These are phyloP conservation scores for Simplicillium aogashimaense DNA, from an alignment of 2,329 filamentous ascomycete genomes.

Conservation along the genomic window DNA sequence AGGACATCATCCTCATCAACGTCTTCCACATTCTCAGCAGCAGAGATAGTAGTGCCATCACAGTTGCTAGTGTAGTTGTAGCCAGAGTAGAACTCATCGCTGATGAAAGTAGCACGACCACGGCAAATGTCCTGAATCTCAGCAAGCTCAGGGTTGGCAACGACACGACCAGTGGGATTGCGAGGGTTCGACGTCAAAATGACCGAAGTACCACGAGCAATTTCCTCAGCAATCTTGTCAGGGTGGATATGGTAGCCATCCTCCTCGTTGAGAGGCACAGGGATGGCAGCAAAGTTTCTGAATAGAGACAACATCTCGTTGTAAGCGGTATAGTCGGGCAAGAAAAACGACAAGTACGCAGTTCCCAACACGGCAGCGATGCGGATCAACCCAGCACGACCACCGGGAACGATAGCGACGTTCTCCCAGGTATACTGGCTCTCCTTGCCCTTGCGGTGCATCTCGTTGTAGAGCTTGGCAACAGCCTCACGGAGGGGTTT, in stretches of 20 bases:
- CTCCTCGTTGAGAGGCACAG: conserved; percentile 71
- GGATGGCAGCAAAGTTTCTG: conserved; percentile 85
- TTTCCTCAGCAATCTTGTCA: conserved; percentile 86
- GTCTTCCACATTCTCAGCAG: conserved; percentile 82
- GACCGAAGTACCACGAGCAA: conserved; percentile 75
- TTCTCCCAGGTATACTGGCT: conserved; percentile 97
- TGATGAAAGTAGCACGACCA: conserved; percentile 81
- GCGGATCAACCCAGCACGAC: conserved; percentile 82
- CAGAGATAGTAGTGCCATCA: conserved; percentile 80
- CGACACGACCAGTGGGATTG: conserved; percentile 85
- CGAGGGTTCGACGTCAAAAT: conserved; percentile 92
- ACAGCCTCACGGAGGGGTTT: conserved; percentile 83
- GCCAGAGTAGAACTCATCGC: conserved; percentile 93
- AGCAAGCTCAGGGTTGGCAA: conserved; percentile 73
- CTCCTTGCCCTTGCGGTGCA: conserved; percentile 77
- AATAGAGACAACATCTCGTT: conserved; percentile 96
- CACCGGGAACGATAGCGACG: conserved; percentile 90
- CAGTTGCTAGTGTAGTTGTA: conserved; percentile 95
- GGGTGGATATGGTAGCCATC: conserved; percentile 92
- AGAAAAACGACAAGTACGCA: conserved; percentile 87
- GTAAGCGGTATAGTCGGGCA: conserved; percentile 93
- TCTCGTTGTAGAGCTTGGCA: conserved; percentile 84
- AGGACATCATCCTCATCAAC: conserved; percentile 86
- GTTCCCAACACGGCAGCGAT: conserved; percentile 92
- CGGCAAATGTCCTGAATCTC: conserved; percentile 91